Base-by-base conservation (phyloP, 108 stramenopile species). In the Parietichytrium sp. region DNA sequence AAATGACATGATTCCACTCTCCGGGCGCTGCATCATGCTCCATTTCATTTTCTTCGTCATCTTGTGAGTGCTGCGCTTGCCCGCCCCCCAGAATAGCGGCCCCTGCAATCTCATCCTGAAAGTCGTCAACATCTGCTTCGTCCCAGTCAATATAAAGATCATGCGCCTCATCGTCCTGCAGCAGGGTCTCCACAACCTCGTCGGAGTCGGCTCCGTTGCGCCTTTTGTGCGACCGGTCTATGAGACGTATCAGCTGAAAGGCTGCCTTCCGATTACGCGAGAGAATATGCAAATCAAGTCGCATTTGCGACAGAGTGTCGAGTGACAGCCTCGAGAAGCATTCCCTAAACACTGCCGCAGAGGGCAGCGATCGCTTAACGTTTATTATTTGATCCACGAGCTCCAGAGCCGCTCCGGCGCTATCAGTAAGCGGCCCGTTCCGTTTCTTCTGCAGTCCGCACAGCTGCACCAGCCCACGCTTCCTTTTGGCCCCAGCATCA, bases 121-220 rank as follows among this genome's bases (percentile, higher is more conserved):
- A 33, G 15, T 72, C 61, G 61, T 72, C 61, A n/a, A 45, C 61
- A 38, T 72, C 61, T 33, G 45, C 36, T 47, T 72, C 61, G 33
- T 72, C 61, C 61, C 61, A 72, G 13, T 72, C 61, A 27, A 72
- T 27, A 27, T 25, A 72, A 10, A 72, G 33, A 72, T 72, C 61
- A 42, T 72, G 61, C 8, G 61, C 61, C 16, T 72, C 61, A 27
- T 72, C 61, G 42, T 72, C 61, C 8, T 27, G 29, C 20, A 72
- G 61, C 18, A 72, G 42, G 7, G 18, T 16, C 42, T 72, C 61
- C 8, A 72, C 38, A n/a, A 72, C 61, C 2, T 53, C 18, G 52
- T 53, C 52, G 0, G 42, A n/a, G 13, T 10, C 38, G 1, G 2
- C 61, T 33, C 61, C 38, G 10, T 25, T 33, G 61, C 18, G 61